Evolutionary conservation across 202 grass and related monocot genomes (phyloP).

Genomic region (Eragrostis tef): DNA sequence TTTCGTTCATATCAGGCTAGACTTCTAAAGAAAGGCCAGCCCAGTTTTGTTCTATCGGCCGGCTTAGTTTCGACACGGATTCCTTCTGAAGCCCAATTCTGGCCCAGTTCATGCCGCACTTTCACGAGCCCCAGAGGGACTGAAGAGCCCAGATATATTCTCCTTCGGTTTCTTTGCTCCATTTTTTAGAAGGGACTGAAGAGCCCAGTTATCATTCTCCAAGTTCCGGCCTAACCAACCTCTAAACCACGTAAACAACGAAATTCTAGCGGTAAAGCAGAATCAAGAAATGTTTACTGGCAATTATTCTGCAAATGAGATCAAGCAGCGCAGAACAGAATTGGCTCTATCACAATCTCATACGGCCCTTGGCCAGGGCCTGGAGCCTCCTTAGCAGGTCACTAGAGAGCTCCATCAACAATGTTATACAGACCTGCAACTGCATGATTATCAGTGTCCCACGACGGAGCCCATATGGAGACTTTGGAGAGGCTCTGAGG

Average conservation of each 20-base stretch:
- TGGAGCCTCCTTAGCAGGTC: neutral
- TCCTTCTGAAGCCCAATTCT: neutral
- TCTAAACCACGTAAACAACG: too few species aligned
- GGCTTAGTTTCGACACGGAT: neutral
- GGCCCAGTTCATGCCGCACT: neutral
- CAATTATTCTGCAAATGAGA: conserved; percentile 42
- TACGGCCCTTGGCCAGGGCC: neutral
- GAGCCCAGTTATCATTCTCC: neutral
- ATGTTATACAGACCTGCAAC: too few species aligned
- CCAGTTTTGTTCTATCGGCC: neutral
- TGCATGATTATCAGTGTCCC: neutral
- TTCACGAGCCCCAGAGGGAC: neutral
- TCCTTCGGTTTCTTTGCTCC: neutral
- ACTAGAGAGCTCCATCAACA: neutral
- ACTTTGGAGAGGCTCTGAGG: neutral
- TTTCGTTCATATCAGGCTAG: neutral
- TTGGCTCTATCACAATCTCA: neutral
- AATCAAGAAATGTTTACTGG: too few species aligned
- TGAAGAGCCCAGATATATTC: neutral
- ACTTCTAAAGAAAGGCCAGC: neutral
- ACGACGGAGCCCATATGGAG: neutral
- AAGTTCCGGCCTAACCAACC: neutral
- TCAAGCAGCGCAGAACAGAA: neutral
- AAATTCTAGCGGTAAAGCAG: too few species aligned
- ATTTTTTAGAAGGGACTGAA: neutral